A percentile compares a stretch with the other conserved stretches of the same genome.
These are phyloP conservation scores for Pichia kudriavzevii DNA, from an alignment of 1,139 yeast species.

Conservation along the genomic window DNA sequence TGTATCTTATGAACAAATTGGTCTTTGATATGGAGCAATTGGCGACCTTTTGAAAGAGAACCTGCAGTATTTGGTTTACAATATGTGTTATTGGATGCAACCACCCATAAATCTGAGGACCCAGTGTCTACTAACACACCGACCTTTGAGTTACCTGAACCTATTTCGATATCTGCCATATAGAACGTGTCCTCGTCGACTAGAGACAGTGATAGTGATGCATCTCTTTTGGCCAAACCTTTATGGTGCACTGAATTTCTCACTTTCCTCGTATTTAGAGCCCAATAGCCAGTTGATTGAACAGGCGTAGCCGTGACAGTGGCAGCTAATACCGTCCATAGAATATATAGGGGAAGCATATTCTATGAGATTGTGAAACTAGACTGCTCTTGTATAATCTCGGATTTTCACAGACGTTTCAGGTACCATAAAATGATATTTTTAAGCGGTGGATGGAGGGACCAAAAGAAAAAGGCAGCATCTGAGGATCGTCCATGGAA, in stretches of 20 bases:
- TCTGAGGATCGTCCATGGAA: no score
- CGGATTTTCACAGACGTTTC: no score
- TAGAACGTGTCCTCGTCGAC: constrained; percentile 43
- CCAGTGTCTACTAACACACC: constrained; percentile 59
- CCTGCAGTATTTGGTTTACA: constrained; percentile 20
- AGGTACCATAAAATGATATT: no score
- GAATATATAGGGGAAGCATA: constrained; percentile 3
- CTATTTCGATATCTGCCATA: constrained; percentile 42
- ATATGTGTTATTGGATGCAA: constrained; percentile 24
- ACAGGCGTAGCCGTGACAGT: constrained; percentile 1
- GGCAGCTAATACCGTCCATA: background rate
- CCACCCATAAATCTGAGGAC: constrained; percentile 64
- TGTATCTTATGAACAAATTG: constrained; percentile 2
- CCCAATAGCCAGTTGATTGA: constrained; percentile 10
- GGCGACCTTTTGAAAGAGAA: constrained; percentile 7
- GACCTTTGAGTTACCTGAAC: constrained; percentile 47
- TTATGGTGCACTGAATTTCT: background rate
- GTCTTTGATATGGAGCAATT: constrained; percentile 5
- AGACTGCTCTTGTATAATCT: no score
- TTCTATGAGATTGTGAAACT: no score
- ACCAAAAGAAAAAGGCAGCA: no score
- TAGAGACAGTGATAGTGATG: constrained; percentile 33
- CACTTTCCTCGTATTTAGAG: constrained; percentile 6
- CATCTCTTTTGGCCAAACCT: constrained; percentile 28
- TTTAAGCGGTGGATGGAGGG: constrained; percentile 5